Evolutionary conservation across 106 monocot genomes (phyloP).

Genomic region (Allium fistulosum): DNA sequence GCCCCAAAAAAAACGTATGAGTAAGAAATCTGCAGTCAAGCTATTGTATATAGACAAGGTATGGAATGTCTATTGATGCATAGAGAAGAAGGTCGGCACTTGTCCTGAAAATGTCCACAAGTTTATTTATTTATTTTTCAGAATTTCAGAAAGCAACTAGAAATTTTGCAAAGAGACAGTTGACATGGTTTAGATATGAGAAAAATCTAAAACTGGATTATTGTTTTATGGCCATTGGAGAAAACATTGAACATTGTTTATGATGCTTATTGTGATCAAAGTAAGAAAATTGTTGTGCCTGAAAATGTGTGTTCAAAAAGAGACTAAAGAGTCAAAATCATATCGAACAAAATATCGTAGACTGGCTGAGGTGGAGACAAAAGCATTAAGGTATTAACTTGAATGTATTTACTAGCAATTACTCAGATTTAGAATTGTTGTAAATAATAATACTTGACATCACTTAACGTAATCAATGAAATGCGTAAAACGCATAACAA

Average conservation of each 20-base stretch:
- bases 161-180: conserved; percentile 90
- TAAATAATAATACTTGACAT: no score
- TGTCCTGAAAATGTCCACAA: conserved; percentile 13
- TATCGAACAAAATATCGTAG: conserved; percentile 52
- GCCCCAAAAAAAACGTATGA: not conserved
- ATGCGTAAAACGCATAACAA: no score
- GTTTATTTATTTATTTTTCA: conserved; percentile 31
- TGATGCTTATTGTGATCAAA: conserved; percentile 28
- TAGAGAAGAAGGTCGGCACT: conserved; percentile 44
- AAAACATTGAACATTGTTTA: conserved; percentile 37
- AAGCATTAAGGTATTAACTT: not conserved
- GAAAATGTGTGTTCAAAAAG: conserved; percentile 24
- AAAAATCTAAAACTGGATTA: conserved; percentile 66
- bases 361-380: conserved; percentile 68
- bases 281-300: conserved; percentile 37
- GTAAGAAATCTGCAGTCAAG: conserved; percentile 9
- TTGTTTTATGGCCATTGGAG: conserved; percentile 21
- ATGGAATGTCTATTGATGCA: conserved; percentile 71
- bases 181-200: conserved; percentile 89
- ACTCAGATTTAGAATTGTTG: no score
- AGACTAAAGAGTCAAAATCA: conserved; percentile 49
- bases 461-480: no score
- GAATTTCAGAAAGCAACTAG: conserved; percentile 80
- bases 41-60: conserved; percentile 87
- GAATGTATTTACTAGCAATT: no score